Conservation (phyloP, 768 basidiomycete genomes). For the Kwoniella sp. region DNA sequence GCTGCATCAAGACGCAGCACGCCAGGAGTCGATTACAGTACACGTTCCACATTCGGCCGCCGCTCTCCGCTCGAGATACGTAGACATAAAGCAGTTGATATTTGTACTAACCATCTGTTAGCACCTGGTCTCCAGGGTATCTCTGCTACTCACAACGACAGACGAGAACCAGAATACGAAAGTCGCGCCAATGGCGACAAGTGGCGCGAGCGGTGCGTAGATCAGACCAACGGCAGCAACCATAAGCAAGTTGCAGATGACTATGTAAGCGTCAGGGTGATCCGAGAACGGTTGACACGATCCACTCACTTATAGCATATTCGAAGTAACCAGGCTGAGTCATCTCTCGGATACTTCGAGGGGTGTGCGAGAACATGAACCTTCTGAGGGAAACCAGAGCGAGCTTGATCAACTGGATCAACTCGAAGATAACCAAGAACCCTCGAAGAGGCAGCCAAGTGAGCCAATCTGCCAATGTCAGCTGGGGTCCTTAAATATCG, state of each 20-base stretch:
- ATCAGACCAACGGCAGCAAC: slow-evolving; percentile 90
- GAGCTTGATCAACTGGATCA: slow-evolving; percentile 91
- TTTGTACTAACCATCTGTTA: slow-evolving; percentile 64
- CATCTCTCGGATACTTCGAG: slow-evolving; percentile 50
- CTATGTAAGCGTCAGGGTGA: slow-evolving; percentile 55
- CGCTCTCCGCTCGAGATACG: slow-evolving; percentile 81
- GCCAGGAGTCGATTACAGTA: slow-evolving; percentile 79
- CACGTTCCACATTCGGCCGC: slow-evolving; percentile 93
- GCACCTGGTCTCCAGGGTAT: slow-evolving; percentile 45
- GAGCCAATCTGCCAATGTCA: slow-evolving; percentile 66
- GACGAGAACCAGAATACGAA: slow-evolving; percentile 70
- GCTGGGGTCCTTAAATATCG: neutral
- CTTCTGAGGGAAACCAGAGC: slow-evolving; percentile 51
- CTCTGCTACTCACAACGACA: slow-evolving; percentile 33
- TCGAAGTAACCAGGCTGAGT: slow-evolving; percentile 44
- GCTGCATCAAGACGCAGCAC: slow-evolving; percentile 78
- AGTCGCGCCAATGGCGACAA: slow-evolving; percentile 76
- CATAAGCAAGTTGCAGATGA: slow-evolving; percentile 57
- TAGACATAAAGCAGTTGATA: slow-evolving; percentile 91
- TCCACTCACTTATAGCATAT: slow-evolving; percentile 21
- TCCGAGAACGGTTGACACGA: slow-evolving; percentile 53
- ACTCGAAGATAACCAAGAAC: slow-evolving; percentile 88
- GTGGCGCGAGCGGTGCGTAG: slow-evolving; percentile 88
- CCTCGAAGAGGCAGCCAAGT: slow-evolving; percentile 93
- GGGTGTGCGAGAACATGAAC: slow-evolving; percentile 50